Conservation (phyloP, 305 asterid species). For the Fraxinus dipetala region DNA sequence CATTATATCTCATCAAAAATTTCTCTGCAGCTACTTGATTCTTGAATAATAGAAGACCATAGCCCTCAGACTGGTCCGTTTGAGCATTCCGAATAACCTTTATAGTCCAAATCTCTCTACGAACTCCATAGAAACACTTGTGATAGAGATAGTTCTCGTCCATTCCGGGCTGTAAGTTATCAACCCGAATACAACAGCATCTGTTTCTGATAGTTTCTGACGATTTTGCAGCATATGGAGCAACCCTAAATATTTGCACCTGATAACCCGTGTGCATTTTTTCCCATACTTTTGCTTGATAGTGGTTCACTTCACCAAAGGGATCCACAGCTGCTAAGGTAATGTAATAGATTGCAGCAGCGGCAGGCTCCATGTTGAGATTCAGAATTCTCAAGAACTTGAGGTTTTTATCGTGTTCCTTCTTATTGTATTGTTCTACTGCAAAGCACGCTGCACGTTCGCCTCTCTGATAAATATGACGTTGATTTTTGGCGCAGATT, state of each 20-base stretch:
- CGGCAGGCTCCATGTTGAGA: slow-evolving; percentile 46
- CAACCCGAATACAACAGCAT: background rate
- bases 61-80: background rate
- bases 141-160: slow-evolving; percentile 5
- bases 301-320: slow-evolving; percentile 24
- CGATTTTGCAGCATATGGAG: slow-evolving; percentile 30
- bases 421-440: background rate
- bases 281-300: slow-evolving; percentile 43
- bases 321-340: slow-evolving; percentile 27
- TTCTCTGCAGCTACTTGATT: background rate
- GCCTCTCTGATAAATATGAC: background rate
- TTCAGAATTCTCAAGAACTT: background rate
- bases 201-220: background rate
- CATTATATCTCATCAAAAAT: background rate
- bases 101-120: background rate
- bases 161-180: background rate
- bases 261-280: slow-evolving; percentile 28
- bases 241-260: slow-evolving; percentile 29
- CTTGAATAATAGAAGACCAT: background rate
- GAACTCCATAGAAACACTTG: background rate
- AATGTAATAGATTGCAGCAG: slow-evolving; percentile 42
- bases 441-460: background rate
- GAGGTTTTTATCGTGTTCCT: background rate
- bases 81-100: background rate
- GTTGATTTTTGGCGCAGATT: background rate